These are phyloP conservation scores for Pilatotrama ljubarskyi DNA, from an alignment of 768 basidiomycete species.

Conservation along the genomic window DNA sequence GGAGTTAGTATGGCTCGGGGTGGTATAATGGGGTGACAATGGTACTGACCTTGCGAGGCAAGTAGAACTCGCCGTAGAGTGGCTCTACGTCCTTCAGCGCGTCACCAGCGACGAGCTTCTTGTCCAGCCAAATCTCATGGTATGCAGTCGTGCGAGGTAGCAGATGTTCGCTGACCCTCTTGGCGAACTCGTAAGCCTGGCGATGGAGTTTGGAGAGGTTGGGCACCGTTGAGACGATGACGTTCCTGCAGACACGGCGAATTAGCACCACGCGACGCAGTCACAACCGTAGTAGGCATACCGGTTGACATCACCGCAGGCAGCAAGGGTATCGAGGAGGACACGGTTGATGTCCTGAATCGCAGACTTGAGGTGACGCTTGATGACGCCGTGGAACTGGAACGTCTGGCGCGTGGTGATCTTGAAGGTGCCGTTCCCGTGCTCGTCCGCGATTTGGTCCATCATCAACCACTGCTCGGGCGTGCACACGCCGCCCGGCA, in stretches of 20 bases:
- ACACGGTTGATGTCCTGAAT: constrained; percentile 95
- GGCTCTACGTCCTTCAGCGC: constrained; percentile 95
- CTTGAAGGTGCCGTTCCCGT: constrained; percentile 93
- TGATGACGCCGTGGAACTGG: constrained; percentile 99
- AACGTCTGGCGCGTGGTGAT: constrained; percentile 97
- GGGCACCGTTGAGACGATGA: constrained; percentile 90
- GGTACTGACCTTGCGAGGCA: constrained; percentile 82
- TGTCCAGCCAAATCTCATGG: constrained; percentile 99
- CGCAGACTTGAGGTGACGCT: constrained; percentile 91
- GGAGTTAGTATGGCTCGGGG: constrained; percentile 3
- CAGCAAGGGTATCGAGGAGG: constrained; percentile 92
- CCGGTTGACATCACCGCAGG: constrained; percentile 98
- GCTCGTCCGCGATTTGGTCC: constrained; percentile 95
- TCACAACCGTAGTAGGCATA: constrained; percentile 32
- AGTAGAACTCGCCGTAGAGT: constrained; percentile 95
- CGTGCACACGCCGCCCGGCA: constrained; percentile 93
- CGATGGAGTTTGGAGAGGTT: constrained; percentile 83
- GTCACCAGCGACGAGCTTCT: constrained; percentile 93
- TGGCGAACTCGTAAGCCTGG: constrained; percentile 83
- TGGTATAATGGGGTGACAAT: not conserved
- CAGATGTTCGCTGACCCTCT: constrained; percentile 79
- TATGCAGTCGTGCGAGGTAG: constrained; percentile 92
- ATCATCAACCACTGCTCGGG: constrained; percentile 93
- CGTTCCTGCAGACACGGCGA: constrained; percentile 56
- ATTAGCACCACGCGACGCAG: not conserved